Percentiles rank a stretch among this genome's conserved stretches.
Evolutionary conservation across 768 basidiomycete genomes (phyloP).

Genomic region (Psilocybe sp.): DNA sequence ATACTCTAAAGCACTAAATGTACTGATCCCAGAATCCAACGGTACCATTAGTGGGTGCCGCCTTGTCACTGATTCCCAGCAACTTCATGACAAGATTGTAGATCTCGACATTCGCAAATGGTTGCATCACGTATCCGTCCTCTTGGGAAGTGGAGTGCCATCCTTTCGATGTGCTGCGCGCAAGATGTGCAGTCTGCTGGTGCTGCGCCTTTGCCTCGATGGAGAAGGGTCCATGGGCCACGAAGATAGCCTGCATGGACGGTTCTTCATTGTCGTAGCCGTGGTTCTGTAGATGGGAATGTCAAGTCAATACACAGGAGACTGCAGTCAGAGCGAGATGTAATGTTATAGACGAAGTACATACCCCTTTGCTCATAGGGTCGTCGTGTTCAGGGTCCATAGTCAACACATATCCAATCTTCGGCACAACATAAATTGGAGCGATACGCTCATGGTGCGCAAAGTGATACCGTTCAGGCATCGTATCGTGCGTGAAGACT

Average conservation of each 20-base stretch:
- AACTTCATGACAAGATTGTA: conserved; percentile 81
- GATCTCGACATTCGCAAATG: conserved; percentile 84
- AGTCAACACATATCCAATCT: conserved; percentile 78
- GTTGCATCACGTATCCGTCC: conserved; percentile 70
- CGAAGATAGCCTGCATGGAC: conserved; percentile 87
- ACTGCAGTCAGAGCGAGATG: too few relatives aligned
- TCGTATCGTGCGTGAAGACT: conserved; percentile 76
- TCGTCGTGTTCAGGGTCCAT: conserved; percentile 56
- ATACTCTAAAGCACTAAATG: conserved; percentile 32
- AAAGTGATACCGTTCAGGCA: conserved; percentile 84
- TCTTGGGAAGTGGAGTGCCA: conserved; percentile 65
- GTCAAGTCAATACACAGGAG: too few relatives aligned
- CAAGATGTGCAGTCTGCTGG: conserved; percentile 23
- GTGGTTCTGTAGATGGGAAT: conserved; percentile 57
- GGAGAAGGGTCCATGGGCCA: conserved; percentile 89
- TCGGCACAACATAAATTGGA: conserved; percentile 82
- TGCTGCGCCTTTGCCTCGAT: conserved; percentile 60
- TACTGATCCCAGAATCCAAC: conserved; percentile 82
- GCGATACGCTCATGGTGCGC: conserved; percentile 73
- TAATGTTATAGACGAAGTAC: conserved; percentile 28
- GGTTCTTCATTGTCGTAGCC: conserved; percentile 84
- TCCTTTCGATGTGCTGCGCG: conserved; percentile 32
- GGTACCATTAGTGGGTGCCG: conserved; percentile 75
- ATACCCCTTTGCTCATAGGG: conserved; percentile 73
- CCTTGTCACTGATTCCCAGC: conserved; percentile 55